Percentiles rank a stretch among this genome's conserved stretches.
Conservation (phyloP, 2,329 filamentous ascomycete species). For the Sclerotinia spermophila region DNA sequence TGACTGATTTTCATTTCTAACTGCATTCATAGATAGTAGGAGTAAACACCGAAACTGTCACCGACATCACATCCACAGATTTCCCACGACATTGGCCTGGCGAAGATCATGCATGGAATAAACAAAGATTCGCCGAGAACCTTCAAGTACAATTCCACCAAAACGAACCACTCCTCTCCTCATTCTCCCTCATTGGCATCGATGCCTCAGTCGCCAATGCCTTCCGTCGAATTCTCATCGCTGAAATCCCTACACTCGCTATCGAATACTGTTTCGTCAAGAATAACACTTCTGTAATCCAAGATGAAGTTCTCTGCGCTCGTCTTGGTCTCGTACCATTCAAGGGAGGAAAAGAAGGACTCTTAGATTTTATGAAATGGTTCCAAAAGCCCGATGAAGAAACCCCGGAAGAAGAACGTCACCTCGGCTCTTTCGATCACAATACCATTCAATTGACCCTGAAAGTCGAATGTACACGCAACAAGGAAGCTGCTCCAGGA, state of each 20-base stretch:
- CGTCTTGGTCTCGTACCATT: constrained; percentile 88
- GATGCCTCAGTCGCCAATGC: constrained; percentile 95
- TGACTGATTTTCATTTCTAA: constrained; percentile 14
- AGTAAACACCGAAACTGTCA: constrained; percentile 86
- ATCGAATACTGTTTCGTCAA: constrained; percentile 91
- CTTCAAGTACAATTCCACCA: constrained; percentile 80
- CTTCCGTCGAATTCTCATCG: constrained; percentile 91
- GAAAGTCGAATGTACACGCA: constrained; percentile 75
- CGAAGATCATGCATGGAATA: constrained; percentile 78
- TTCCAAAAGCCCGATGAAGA: constrained; percentile 67
- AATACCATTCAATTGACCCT: constrained; percentile 83
- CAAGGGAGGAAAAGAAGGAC: constrained; percentile 70
- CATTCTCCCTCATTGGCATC: constrained; percentile 87
- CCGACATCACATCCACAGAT: constrained; percentile 83
- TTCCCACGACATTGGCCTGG: constrained; percentile 88
- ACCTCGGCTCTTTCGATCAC: constrained; percentile 64
- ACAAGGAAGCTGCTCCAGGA: constrained; percentile 63
- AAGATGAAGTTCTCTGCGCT: constrained; percentile 93
- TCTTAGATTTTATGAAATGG: constrained; percentile 77
- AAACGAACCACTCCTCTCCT: constrained; percentile 71
- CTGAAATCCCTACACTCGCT: constrained; percentile 90
- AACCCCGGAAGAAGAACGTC: constrained; percentile 50
- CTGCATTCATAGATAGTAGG: constrained; percentile 64
- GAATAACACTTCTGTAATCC: constrained; percentile 97
- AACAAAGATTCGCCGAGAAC: constrained; percentile 66